Conservation (phyloP, 352 stramenopile species). For the Pythium pyrilobum region DNA sequence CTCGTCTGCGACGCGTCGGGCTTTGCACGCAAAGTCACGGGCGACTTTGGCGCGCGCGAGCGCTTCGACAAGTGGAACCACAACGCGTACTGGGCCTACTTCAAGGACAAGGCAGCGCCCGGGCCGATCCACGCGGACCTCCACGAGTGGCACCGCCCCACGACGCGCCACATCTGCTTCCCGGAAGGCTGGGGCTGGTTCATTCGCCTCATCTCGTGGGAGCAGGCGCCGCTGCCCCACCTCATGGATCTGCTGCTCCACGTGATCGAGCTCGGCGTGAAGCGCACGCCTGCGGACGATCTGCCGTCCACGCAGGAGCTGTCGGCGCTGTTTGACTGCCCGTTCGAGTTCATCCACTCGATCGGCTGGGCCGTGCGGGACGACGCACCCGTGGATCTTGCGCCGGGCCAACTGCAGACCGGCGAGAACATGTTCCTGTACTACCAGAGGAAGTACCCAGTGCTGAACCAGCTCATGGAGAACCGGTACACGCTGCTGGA, state of each 20-base stretch:
- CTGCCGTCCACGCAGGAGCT: conserved; percentile 1
- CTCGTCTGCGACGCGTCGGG: conserved; percentile 4
- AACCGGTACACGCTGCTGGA: conserved; percentile 3
- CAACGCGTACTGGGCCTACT: conserved; percentile 3
- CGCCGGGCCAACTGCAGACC: not conserved
- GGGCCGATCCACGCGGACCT: too few species aligned
- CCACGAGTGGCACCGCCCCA: not conserved
- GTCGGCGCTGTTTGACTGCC: not conserved
- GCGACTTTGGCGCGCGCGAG: too few species aligned
- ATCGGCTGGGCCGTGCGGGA: conserved; percentile 4
- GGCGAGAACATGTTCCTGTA: not conserved
- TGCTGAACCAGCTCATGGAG: conserved; percentile 3
- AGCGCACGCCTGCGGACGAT: not conserved
- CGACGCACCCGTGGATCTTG: not conserved
- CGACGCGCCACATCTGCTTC: conserved; percentile 6
- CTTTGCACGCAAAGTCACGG: conserved; percentile 1
- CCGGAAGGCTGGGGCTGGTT: conserved; percentile 10
- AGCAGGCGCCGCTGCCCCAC: conserved; percentile 6
- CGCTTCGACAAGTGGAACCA: conserved; percentile 2
- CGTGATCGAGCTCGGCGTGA: not conserved
- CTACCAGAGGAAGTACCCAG: conserved; percentile 4
- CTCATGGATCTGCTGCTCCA: conserved; percentile 6
- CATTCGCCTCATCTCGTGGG: conserved; percentile 12
- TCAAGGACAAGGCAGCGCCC: too few species aligned
- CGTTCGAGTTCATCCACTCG: conserved; percentile 9